Base-by-base conservation (phyloP, 2,329 filamentous ascomycete genomes). In the Penicillium aurantiogriseum region DNA sequence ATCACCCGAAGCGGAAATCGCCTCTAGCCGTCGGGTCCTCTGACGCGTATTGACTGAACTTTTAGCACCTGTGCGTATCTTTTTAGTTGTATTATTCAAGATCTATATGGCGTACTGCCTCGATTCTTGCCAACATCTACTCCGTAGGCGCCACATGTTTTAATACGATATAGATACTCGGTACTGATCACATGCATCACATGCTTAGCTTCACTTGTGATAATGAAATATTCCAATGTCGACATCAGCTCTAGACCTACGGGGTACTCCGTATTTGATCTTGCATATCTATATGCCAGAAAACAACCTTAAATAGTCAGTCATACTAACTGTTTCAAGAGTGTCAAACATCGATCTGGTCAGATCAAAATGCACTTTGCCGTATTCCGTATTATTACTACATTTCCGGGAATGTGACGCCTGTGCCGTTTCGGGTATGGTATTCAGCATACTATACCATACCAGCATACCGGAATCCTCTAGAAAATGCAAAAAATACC, bases 391-490 rank as follows among this genome's bases (percentile, higher is more conserved):
- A 48, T 51, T 33, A 53, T 54, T 59, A 59, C 44, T 51, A 25
- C 17, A 35, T 46, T 44, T 51, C 15, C 39, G 35, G 59, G 61
- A 65, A 65, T 63, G 61, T 63, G 56, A 62, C 58, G 38, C 44
- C 19, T 36, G 33, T 33, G 25, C 21, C 46, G 56, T n/a, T 56
- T 43, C 29, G 31, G 49, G 53, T 57, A 61, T 62, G 63, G 63
- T 67, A 67, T 67, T 60, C 51, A 61, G 57, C 59, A 65, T 65
- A 65, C 60, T 54, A 19, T 42, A 50, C 40, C 46, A 51, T 56
- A 56, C 38, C 31, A 40, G 29, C 62, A 54, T 47, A 58, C 54
- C 54, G 23, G 54, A 57, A 56, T 45, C 38, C 36, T n/a, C 27
- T 39, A 33, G 47, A 51, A 55, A 53, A 53, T 45, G 54, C 8